Conservation (phyloP, 2,329 filamentous ascomycete species). For the Madurella mycetomatis region DNA sequence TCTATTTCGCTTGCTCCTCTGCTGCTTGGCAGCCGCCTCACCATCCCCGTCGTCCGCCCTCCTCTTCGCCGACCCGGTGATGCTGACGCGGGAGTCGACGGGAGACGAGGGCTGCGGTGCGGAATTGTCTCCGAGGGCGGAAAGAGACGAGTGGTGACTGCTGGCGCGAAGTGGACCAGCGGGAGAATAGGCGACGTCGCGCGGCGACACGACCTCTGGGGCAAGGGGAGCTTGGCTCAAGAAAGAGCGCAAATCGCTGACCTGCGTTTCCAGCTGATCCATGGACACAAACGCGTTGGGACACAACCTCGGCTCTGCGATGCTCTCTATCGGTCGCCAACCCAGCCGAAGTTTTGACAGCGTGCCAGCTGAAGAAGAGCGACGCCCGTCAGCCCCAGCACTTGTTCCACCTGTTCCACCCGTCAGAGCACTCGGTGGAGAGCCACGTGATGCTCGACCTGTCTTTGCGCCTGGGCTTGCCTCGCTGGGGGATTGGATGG, state of each 20-base stretch:
- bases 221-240: conserved; percentile 28
- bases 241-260: conserved; percentile 48
- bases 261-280: conserved; percentile 53
- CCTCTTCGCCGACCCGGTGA: conserved; percentile 28
- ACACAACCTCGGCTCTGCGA: not conserved
- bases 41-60: conserved; percentile 40
- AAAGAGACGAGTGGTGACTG: conserved; percentile 27
- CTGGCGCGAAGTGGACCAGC: conserved; percentile 24
- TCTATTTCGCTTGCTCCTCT: conserved; percentile 57
- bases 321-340: not conserved
- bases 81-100: conserved; percentile 29
- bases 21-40: conserved; percentile 40
- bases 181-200: conserved; percentile 12
- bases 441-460: conserved; percentile 10
- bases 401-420: not conserved
- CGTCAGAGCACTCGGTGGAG: not conserved
- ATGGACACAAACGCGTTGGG: conserved; percentile 30
- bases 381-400: not conserved
- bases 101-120: conserved; percentile 29
- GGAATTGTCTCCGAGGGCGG: conserved; percentile 48
- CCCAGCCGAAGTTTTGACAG: not conserved
- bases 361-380: not conserved
- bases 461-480: too few species aligned
- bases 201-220: conserved; percentile 14
- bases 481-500: too few species aligned